Conservation (phyloP, 1,284 basidiomycete species). For the Rhodotorula sp. region DNA sequence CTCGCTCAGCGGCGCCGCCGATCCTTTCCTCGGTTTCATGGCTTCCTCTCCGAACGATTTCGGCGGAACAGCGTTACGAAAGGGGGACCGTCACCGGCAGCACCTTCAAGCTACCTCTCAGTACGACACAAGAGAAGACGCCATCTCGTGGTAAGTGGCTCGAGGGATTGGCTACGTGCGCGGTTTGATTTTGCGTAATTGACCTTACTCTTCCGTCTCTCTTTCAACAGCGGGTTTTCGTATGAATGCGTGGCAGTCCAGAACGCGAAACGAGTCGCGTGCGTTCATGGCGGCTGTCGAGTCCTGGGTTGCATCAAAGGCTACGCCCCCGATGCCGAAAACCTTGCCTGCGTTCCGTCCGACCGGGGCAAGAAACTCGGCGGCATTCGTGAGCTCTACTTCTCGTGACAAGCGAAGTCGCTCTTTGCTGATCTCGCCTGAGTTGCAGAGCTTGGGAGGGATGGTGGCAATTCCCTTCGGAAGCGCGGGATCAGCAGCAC, state of each 20-base stretch:
- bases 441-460: neutral
- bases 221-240: neutral
- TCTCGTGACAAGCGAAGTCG: no score
- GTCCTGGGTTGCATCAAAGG: neutral
- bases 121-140: constrained; percentile 12
- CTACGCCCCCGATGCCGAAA: neutral
- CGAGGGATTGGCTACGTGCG: neutral
- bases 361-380: no score
- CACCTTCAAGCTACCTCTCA: neutral
- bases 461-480: neutral
- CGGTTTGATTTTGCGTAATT: neutral
- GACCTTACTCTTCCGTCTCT: neutral
- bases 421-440: no score
- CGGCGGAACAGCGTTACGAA: no score
- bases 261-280: neutral
- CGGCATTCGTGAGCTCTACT: no score
- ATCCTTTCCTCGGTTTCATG: no score
- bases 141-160: no score
- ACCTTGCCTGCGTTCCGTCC: neutral
- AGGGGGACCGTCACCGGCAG: no score
- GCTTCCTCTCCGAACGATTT: no score
- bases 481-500: no score
- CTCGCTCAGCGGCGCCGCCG: no score
- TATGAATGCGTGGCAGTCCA: neutral
- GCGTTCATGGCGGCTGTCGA: neutral